Evolutionary conservation across 2,329 filamentous ascomycete genomes (phyloP), one percentile per base, ranked within the genome.

Genomic region (Epichloe sibirici): DNA sequence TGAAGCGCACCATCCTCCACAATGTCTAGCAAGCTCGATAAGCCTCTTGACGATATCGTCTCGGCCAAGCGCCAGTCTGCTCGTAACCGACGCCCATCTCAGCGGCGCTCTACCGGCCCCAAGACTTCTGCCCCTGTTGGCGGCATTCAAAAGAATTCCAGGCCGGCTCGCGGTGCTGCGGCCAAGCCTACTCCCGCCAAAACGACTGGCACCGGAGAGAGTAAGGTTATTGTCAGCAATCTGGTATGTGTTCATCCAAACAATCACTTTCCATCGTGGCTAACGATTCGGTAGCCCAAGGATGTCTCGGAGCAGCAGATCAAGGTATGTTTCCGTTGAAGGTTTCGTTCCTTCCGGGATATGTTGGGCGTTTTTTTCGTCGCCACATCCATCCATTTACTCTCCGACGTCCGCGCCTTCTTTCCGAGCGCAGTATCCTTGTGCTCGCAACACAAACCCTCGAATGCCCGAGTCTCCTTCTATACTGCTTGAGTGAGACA

Each of bases 261-360:
- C 8, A 28, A 38, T 34, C 6, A 37, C 5, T 17, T 28, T 17
- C 23, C 21, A 13, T 45, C 0, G n/a, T 25, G 8, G 13, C 38
- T 44, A 48, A 52, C 45, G 9, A 9, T 13, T 45, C 23, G 15
- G 28, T 31, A 97, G 89, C 93, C 93, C 70, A 84, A 85, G 77
- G 93, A 98, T 83, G 90, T 98, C 72, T 88, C 83, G 74, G 91
- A 97, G 81, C 77, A 76, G 76, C 88, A 94, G 84, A 94, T 98
- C 77, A 97, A 98, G 93, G 93, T 98, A 98, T 94, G 93, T 98
- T 90, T 86, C 90, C 83, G 78, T 81, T 86, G 77, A 85, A 84
- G 83, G 81, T 66, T 71, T 74, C 69, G 71, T 66, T 72, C 76
- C 82, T 76, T 79, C 78, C 69, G 81, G 82, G 81, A 78, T 84